Evolutionary conservation across 805 yeast species (phyloP), one percentile per base, ranked within the genome.

Genomic region (Candida tammaniensis): DNA sequence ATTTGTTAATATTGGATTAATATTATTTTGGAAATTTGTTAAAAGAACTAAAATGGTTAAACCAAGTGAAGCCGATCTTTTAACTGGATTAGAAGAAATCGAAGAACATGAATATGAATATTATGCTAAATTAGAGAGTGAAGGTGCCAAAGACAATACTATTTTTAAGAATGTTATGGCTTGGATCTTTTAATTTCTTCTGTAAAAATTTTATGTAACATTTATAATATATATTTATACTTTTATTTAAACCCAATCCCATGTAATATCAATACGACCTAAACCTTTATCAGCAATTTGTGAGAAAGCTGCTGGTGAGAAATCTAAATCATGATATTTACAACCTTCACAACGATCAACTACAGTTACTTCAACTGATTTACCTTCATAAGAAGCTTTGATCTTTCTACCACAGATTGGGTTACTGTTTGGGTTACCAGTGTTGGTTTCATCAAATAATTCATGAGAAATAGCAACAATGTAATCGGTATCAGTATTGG

Each of bases 281-380:
- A 65, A 70, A 33, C 53, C 59, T 52, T 59, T 54, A 47, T 68
- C 74, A 11, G 81, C 82, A 40, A 78, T 57, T 42, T 60, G 48
- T 24, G 57, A 35, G 51, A 79, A 78, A 4, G 84, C 84, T 37
- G 73, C 50, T 7, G 82, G 82, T n/a, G 82, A 73, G 37, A 79
- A 64, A 47, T 78, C 84, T 39, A 78, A 68, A 47, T 69, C 75
- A 38, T 72, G 53, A 32, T 56, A 49, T 17, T 54, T 43, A 49
- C 84, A 79, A 16, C 75, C 80, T 35, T 61, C 72, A 58, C 84
- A 79, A 43, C 70, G 59, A 56, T 78, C 84, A 24, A 66, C 72
- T 31, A 78, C 78, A 15, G 72, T 70, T 31, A 78, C 84, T 27
- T 61, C 66, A 38, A 76, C 81, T 11, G 76, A 57, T 49, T 72